These are phyloP conservation scores for Zarea fungicola DNA, from an alignment of 2,329 filamentous ascomycete genomes.

Conservation along the genomic window DNA sequence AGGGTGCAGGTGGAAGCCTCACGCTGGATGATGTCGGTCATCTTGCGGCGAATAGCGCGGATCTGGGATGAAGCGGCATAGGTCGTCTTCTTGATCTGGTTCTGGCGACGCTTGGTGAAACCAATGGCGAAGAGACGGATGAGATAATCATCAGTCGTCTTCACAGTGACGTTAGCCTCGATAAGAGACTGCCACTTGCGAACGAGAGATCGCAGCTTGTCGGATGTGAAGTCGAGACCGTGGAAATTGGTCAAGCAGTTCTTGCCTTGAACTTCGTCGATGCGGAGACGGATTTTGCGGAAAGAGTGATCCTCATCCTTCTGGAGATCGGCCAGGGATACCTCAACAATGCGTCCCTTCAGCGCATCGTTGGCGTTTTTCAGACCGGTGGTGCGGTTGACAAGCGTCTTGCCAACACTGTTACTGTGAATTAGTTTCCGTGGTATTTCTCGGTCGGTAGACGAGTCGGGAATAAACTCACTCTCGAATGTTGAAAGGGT, in stretches of 20 bases:
- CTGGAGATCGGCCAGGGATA: conserved; percentile 97
- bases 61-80: conserved; percentile 97
- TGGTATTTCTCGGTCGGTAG: not conserved
- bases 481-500: conserved; percentile 94
- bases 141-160: conserved; percentile 99
- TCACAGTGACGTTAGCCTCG: conserved; percentile 99
- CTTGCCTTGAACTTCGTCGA: conserved; percentile 99
- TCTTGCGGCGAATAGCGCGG: conserved; percentile 97
- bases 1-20: conserved; percentile 94
- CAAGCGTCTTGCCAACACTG: conserved; percentile 98
- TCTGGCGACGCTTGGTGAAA: conserved; percentile 98
- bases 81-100: conserved; percentile 99
- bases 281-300: conserved; percentile 98
- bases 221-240: conserved; percentile 99
- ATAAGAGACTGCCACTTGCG: conserved; percentile 99
- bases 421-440: conserved; percentile 22
- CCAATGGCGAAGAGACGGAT: conserved; percentile 98
- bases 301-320: conserved; percentile 99
- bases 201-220: conserved; percentile 98
- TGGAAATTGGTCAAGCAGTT: conserved; percentile 99
- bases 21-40: conserved; percentile 97
- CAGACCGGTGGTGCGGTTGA: conserved; percentile 98
- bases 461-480: conserved; percentile 49
- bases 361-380: conserved; percentile 99
- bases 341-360: conserved; percentile 98